These are phyloP conservation scores for Carex cristatella DNA, from an alignment of 176 grass and related monocot species.

Conservation along the genomic window DNA sequence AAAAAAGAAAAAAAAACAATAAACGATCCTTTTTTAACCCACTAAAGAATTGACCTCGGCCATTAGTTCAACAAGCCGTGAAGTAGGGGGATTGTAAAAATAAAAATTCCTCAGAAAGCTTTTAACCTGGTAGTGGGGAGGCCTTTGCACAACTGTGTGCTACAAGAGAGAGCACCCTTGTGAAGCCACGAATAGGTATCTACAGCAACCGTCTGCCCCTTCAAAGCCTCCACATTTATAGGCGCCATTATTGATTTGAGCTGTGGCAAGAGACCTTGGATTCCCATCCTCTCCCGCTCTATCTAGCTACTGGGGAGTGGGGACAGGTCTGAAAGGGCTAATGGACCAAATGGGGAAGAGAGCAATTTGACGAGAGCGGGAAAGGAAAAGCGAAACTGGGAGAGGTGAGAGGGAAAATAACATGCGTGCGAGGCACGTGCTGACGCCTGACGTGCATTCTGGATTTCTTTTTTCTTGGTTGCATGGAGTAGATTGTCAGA, in stretches of 20 bases:
- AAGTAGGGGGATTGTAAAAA: background rate
- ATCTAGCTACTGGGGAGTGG: background rate
- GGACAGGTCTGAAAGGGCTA: background rate
- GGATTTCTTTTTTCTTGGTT: background rate
- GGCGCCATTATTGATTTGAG: slow-evolving; percentile 91
- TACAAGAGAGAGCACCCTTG: slow-evolving; percentile 88
- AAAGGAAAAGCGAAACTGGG: slow-evolving; percentile 11
- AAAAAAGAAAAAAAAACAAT: background rate
- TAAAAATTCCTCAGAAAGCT: background rate
- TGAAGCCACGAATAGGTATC: slow-evolving; percentile 98
- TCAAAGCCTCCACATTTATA: slow-evolving; percentile 65
- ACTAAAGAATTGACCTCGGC: background rate
- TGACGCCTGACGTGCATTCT: background rate
- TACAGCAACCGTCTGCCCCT: slow-evolving; percentile 72
- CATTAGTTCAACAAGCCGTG: background rate
- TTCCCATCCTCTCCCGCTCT: slow-evolving; percentile 53
- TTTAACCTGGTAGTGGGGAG: slow-evolving; percentile 69
- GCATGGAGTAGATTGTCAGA: background rate
- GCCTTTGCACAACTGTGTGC: slow-evolving; percentile 79
- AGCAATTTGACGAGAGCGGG: slow-evolving; percentile 7
- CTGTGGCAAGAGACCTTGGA: slow-evolving; percentile 80
- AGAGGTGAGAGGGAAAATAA: background rate
- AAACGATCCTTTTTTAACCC: background rate
- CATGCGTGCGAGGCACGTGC: slow-evolving; percentile 14
- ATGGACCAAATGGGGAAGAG: background rate